Evolutionary conservation across 1,284 basidiomycete genomes (phyloP).

Genomic region (Trametes hirsuta): DNA sequence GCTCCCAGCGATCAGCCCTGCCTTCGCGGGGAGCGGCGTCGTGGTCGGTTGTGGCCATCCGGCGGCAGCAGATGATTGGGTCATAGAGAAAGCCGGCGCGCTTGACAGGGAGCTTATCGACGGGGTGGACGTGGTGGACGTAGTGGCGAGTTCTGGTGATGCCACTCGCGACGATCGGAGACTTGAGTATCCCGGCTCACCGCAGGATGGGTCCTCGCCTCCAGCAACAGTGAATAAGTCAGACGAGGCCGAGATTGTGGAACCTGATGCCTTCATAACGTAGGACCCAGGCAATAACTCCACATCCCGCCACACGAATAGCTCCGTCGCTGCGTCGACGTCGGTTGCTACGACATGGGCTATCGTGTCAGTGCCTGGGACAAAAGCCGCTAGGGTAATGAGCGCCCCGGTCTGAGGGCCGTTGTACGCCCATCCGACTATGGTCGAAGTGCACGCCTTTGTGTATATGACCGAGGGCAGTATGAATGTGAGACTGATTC

Average conservation of each 20-base stretch:
- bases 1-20: conserved; percentile 39
- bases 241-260: not conserved
- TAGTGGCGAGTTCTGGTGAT: too few relatives aligned
- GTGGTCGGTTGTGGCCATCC: not conserved
- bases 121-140: too few relatives aligned
- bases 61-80: not conserved
- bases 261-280: not conserved
- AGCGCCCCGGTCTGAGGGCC: not conserved
- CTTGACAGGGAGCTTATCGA: too few relatives aligned
- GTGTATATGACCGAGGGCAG: too few relatives aligned
- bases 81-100: not conserved
- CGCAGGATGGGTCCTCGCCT: too few relatives aligned
- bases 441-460: not conserved
- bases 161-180: too few relatives aligned
- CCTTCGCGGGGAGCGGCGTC: conserved; percentile 19
- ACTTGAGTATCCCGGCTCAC: too few relatives aligned
- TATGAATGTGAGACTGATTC: not conserved
- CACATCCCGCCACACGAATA: not conserved
- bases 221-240: too few relatives aligned
- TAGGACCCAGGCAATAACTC: not conserved
- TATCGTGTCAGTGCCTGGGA: not conserved
- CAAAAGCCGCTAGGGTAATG: not conserved
- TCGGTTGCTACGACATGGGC: not conserved
- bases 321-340: not conserved
- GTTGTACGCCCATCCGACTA: not conserved